Conservation (phyloP, 2,329 filamentous ascomycete species). For the Talaromyces albobiverticillius region DNA sequence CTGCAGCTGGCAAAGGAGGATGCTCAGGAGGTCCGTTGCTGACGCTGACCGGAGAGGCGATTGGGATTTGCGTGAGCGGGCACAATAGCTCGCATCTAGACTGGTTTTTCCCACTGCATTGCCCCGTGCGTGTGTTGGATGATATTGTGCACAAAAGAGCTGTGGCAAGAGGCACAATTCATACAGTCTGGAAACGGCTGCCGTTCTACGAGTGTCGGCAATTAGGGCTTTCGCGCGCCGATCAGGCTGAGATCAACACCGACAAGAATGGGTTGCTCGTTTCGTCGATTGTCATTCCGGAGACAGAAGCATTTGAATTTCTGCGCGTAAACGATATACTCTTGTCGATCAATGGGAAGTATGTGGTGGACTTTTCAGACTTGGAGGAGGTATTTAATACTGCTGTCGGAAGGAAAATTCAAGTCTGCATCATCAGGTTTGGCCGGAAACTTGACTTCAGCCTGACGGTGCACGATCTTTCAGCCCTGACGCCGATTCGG, state of each 20-base stretch:
- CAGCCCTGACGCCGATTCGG: slow-evolving; percentile 3
- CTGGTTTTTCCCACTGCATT: slow-evolving; percentile 9
- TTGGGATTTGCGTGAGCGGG: slow-evolving; percentile 12
- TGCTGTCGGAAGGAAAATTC: slow-evolving; percentile 2
- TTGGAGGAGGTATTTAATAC: slow-evolving; percentile 5
- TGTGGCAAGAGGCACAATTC: slow-evolving; percentile 10
- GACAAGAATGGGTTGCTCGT: slow-evolving; percentile 11
- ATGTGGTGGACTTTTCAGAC: slow-evolving; percentile 3
- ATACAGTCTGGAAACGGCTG: slow-evolving; percentile 9
- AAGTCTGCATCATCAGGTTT: slow-evolving; percentile 7
- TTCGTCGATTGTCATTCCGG: slow-evolving; percentile 5
- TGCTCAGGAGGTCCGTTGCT: slow-evolving; percentile 9
- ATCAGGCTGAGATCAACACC: slow-evolving; percentile 5
- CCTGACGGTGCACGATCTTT: slow-evolving; percentile 7
- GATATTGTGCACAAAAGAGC: background rate
- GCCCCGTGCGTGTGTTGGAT: slow-evolving; percentile 6
- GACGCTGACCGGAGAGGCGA: slow-evolving; percentile 8
- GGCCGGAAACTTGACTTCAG: slow-evolving; percentile 2
- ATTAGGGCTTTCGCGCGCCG: slow-evolving; percentile 4
- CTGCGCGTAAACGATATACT: slow-evolving; percentile 11
- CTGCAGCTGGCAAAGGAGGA: slow-evolving; percentile 12
- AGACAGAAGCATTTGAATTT: slow-evolving; percentile 7
- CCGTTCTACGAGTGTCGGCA: slow-evolving; percentile 10
- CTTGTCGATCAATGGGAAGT: slow-evolving; percentile 2
- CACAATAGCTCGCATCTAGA: slow-evolving; percentile 11